Percentiles rank a stretch among this genome's conserved stretches.
phyloP scores from a whole-genome alignment of 1,284 basidiomycete species.

The Ustanciosporium gigantosporum region DNA sequence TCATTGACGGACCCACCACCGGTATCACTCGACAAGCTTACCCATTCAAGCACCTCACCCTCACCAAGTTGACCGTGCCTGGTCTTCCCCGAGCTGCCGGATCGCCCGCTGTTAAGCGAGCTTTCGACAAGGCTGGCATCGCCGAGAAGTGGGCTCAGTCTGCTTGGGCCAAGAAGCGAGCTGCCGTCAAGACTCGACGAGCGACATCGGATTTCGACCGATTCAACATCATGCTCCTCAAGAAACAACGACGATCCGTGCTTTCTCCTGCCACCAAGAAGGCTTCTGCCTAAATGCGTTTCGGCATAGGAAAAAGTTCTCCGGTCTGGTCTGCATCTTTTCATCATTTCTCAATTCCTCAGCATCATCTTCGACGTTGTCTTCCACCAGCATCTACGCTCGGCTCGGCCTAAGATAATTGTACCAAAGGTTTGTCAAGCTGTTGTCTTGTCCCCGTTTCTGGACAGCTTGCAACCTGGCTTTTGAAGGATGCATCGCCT shows the following conservation, averaged over 20 bases:
- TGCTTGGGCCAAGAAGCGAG: slow-evolving; percentile 87
- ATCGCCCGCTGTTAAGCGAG: slow-evolving; percentile 80
- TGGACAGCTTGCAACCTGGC: neutral
- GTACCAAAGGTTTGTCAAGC: too few species aligned
- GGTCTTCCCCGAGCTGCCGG: slow-evolving; percentile 86
- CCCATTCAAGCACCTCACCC: slow-evolving; percentile 88
- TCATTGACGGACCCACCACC: slow-evolving; percentile 90
- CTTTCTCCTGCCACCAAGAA: slow-evolving; percentile 52
- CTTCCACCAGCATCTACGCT: neutral
- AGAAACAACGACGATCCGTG: slow-evolving; percentile 65
- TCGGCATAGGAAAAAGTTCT: neutral
- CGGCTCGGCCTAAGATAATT: too few species aligned
- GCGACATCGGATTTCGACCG: slow-evolving; percentile 87
- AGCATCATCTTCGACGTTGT: neutral
- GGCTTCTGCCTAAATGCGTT: slow-evolving; percentile 48
- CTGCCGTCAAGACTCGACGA: slow-evolving; percentile 76
- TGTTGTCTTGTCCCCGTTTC: neutral
- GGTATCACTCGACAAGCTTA: slow-evolving; percentile 88
- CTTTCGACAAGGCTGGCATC: slow-evolving; percentile 78
- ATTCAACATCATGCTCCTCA: slow-evolving; percentile 68
- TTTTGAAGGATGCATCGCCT: too few species aligned
- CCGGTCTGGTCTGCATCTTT: neutral
- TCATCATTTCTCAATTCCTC: neutral
- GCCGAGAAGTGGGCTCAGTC: slow-evolving; percentile 76
- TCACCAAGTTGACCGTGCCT: slow-evolving; percentile 83